These are phyloP conservation scores for Pichia pseudocactophila DNA, from an alignment of 805 yeast species.

Conservation along the genomic window DNA sequence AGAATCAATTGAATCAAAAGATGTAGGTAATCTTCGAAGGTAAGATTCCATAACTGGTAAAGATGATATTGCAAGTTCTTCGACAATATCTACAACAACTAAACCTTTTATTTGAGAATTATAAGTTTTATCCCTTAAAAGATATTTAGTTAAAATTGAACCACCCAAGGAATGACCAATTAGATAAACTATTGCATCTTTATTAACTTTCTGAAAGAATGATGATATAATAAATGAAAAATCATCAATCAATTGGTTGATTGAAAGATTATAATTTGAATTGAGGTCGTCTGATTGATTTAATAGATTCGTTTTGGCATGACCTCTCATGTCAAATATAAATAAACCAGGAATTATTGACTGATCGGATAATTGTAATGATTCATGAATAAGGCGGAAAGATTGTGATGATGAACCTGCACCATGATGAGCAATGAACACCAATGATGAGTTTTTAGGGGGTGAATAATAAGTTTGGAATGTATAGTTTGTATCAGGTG, in stretches of 20 bases:
- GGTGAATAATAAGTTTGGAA: constrained; percentile 52
- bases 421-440: constrained; percentile 83
- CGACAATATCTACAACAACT: constrained; percentile 83
- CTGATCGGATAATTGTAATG: constrained; percentile 26
- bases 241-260: constrained; percentile 52
- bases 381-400: constrained; percentile 46
- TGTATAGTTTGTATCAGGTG: constrained; percentile 17
- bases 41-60: constrained; percentile 60
- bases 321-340: constrained; percentile 78
- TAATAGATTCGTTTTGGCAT: constrained; percentile 44
- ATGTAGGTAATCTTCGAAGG: constrained; percentile 52
- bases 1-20: constrained; percentile 40
- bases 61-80: constrained; percentile 78
- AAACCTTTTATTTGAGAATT: constrained; percentile 38
- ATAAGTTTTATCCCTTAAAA: constrained; percentile 17
- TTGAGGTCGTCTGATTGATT: constrained; percentile 11
- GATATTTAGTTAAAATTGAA: constrained; percentile 56
- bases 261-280: constrained; percentile 30
- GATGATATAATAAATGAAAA: constrained; percentile 36
- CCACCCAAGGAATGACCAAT: constrained; percentile 96
- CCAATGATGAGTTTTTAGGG: constrained; percentile 41
- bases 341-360: constrained; percentile 47
- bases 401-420: constrained; percentile 87
- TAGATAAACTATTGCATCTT: constrained; percentile 33
- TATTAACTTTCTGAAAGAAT: constrained; percentile 26